Evolutionary conservation across 2,329 filamentous ascomycete species (phyloP), one percentile per base, ranked within the genome.

Genomic region (Aspergillus sp.): DNA sequence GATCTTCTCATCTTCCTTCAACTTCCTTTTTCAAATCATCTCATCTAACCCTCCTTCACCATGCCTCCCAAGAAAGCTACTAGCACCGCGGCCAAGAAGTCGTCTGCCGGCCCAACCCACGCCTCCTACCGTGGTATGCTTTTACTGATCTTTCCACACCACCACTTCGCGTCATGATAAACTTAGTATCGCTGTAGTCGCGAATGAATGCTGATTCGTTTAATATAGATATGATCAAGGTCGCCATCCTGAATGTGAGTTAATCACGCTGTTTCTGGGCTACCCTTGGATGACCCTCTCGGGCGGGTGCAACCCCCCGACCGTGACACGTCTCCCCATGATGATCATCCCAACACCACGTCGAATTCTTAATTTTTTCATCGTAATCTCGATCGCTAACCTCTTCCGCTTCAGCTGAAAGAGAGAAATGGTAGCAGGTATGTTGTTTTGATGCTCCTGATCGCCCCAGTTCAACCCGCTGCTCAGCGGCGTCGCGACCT

Each of bases 161-260:
- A 75, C 71, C 62, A 63, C 72, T 75, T 84, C 79, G 79, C 80
- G 73, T 71, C 49, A 61, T 62, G 49, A 65, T 70, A 66, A 73
- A 70, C 52, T 58, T 66, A 57, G 55, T 64, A 73, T 71, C 63
- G 68, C 74, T 70, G 59, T 76, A 69, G 74, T 86, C 83, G 82
- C 84, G 69, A 76, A 70, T 63, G 65, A 74, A 75, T 83, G 73
- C 82, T 85, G 79, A 86, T 81, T 72, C 67, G 57, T 66, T 64
- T 66, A 44, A 70, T 71, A 72, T 75, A 88, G 86, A 87, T 77
- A 88, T 89, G 86, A 87, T 89, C 76, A 88, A 87, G 78, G 86
- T 89, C 75, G 86, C 86, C 67, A 86, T 89, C 73, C 75, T 88
- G 71, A 84, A 83, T 77, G 86, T 89, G 77, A 86, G 86, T 88